Conservation (phyloP, 257 asterid species). For the Gynochthodes officinalis region DNA sequence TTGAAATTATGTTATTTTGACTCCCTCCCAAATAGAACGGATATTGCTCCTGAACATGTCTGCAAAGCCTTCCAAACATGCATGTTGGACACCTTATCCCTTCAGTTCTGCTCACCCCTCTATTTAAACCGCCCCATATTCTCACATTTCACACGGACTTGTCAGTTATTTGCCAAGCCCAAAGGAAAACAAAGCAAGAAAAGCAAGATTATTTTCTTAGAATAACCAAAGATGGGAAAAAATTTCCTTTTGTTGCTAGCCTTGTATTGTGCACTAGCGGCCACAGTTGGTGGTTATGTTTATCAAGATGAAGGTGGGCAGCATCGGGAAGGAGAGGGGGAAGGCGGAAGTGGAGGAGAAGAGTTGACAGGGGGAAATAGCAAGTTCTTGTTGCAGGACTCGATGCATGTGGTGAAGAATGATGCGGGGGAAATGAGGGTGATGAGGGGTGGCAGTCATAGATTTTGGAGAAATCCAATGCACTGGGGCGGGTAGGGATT, state of each 20-base stretch:
- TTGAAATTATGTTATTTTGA: no score
- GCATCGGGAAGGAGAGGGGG: slow-evolving; percentile 27
- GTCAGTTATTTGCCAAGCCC: not conserved
- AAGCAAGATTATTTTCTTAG: no score
- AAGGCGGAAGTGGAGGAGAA: slow-evolving; percentile 14
- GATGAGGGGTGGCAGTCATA: slow-evolving; percentile 36
- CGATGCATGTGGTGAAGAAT: slow-evolving; percentile 50
- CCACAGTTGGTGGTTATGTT: slow-evolving; percentile 17
- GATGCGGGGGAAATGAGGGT: slow-evolving; percentile 75
- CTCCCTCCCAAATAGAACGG: no score
- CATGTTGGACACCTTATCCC: slow-evolving; percentile 57
- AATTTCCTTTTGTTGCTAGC: slow-evolving; percentile 11
- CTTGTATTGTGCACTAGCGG: slow-evolving; percentile 14
- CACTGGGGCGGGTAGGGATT: no score
- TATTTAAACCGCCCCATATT: slow-evolving; percentile 30
- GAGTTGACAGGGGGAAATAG: slow-evolving; percentile 32
- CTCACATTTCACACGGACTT: not conserved
- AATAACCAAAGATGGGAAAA: not conserved
- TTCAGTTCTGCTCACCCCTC: slow-evolving; percentile 11
- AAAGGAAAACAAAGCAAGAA: slow-evolving; percentile 3
- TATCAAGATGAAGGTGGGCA: slow-evolving; percentile 17
- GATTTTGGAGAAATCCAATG: slow-evolving; percentile 35
- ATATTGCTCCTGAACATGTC: slow-evolving; percentile 33
- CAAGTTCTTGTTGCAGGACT: slow-evolving; percentile 52
- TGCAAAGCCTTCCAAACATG: slow-evolving; percentile 42